These are phyloP conservation scores for Parasarocladium wereldwijsianum DNA, from an alignment of 2,329 filamentous ascomycete species.

Conservation along the genomic window DNA sequence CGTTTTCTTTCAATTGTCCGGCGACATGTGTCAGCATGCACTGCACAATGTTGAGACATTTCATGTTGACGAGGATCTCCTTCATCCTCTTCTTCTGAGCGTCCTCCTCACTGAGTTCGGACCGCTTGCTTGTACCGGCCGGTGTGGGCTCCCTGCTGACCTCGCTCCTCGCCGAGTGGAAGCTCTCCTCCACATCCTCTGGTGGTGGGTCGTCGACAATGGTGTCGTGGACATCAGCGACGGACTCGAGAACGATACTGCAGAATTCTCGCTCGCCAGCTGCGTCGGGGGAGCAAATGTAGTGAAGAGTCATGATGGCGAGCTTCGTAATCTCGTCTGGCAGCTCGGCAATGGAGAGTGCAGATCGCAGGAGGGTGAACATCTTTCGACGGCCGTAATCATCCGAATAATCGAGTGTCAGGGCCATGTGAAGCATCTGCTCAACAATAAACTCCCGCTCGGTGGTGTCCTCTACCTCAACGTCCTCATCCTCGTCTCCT, in stretches of 20 bases:
- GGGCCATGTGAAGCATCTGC: conserved; percentile 81
- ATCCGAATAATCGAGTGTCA: conserved; percentile 92
- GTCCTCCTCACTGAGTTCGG: conserved; percentile 45
- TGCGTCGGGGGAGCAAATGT: conserved; percentile 62
- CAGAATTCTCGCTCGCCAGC: conserved; percentile 73
- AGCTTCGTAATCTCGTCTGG: conserved; percentile 90
- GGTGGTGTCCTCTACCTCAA: conserved; percentile 68
- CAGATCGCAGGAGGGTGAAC: conserved; percentile 79
- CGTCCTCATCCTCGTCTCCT: conserved; percentile 41
- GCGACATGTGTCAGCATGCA: conserved; percentile 93
- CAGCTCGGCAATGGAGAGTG: conserved; percentile 70
- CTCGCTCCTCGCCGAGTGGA: conserved; percentile 84
- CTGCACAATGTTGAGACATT: conserved; percentile 91
- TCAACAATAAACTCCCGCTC: conserved; percentile 94
- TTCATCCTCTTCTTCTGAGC: conserved; percentile 62
- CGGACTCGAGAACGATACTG: conserved; percentile 76
- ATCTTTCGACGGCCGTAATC: conserved; percentile 92
- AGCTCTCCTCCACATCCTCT: conserved; percentile 52
- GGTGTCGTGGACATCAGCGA: conserved; percentile 92
- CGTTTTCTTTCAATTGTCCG: conserved; percentile 75
- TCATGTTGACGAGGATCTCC: conserved; percentile 95
- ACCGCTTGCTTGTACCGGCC: conserved; percentile 23
- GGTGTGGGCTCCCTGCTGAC: conserved; percentile 52
- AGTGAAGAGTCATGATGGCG: conserved; percentile 64
- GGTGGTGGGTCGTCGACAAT: conserved; percentile 58